phyloP scores from a whole-genome alignment of 2,329 filamentous ascomycete genomes.

The Fusarium sp. region DNA sequence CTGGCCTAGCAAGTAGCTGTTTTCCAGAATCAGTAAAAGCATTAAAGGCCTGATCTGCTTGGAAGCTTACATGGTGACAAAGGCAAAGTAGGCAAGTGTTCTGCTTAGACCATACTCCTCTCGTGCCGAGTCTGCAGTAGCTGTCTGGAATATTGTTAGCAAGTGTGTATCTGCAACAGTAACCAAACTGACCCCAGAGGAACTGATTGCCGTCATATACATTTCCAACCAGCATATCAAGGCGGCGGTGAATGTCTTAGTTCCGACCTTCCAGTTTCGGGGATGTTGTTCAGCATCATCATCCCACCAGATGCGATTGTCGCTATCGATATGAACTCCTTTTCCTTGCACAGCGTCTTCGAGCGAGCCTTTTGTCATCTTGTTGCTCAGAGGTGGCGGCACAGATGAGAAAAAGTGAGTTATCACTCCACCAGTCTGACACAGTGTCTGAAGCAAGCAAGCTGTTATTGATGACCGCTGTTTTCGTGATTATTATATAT shows the following conservation, averaged over 20 bases:
- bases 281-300: constrained; percentile 5
- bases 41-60: neutral
- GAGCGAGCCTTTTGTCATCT: neutral
- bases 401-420: neutral
- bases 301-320: constrained; percentile 3
- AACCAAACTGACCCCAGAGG: neutral
- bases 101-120: constrained; percentile 3
- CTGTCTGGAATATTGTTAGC: neutral
- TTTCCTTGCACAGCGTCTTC: neutral
- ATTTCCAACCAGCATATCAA: constrained; percentile 14
- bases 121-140: constrained; percentile 1
- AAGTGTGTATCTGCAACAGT: neutral
- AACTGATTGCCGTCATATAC: constrained; percentile 15
- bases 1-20: constrained; percentile 4
- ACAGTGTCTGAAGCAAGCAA: neutral
- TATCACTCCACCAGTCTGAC: neutral
- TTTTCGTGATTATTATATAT: neutral
- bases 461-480: neutral
- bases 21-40: neutral
- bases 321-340: constrained; percentile 1
- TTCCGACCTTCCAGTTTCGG: neutral
- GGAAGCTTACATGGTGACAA: constrained; percentile 3
- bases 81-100: constrained; percentile 6
- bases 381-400: neutral
- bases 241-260: neutral